Evolutionary conservation across 129 eudicot genomes (phyloP).

Genomic region (Flaveria robusta): DNA sequence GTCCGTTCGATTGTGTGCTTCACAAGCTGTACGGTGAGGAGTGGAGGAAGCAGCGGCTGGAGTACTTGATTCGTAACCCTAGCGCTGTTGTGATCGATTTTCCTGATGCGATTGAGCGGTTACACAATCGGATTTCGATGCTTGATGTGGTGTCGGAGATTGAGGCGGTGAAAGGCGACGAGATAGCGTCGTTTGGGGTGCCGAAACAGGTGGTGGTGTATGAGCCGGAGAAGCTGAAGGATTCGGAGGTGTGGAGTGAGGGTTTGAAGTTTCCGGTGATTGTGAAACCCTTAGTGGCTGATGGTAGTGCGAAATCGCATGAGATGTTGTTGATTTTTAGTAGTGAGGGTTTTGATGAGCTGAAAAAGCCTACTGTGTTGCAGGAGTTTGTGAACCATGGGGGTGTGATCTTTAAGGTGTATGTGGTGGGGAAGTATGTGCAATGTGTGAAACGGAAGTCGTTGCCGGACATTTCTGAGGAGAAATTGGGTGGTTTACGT

Average conservation of each 20-base stretch:
- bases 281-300: constrained; percentile 82
- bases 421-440: constrained; percentile 77
- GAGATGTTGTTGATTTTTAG: constrained; percentile 72
- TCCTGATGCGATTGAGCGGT: constrained; percentile 66
- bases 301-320: constrained; percentile 81
- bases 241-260: constrained; percentile 34
- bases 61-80: constrained; percentile 46
- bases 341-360: constrained; percentile 48
- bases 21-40: constrained; percentile 74
- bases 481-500: constrained; percentile 48
- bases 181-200: constrained; percentile 54
- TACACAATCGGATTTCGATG: constrained; percentile 82
- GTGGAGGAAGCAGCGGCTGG: constrained; percentile 56
- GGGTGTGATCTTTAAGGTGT: constrained; percentile 77
- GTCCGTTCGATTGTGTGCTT: constrained; percentile 83
- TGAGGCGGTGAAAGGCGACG: constrained; percentile 18
- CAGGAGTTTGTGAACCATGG: constrained; percentile 93
- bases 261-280: constrained; percentile 76
- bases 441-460: constrained; percentile 87
- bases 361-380: constrained; percentile 67
- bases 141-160: constrained; percentile 63
- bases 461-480: constrained; percentile 67
- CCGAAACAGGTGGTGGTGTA: constrained; percentile 70
- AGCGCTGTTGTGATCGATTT: constrained; percentile 51
- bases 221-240: constrained; percentile 39